Percentiles rank a stretch among this genome's conserved stretches.
phyloP scores from a whole-genome alignment of 495 filamentous ascomycete genomes.

The Penicillium lividum region DNA sequence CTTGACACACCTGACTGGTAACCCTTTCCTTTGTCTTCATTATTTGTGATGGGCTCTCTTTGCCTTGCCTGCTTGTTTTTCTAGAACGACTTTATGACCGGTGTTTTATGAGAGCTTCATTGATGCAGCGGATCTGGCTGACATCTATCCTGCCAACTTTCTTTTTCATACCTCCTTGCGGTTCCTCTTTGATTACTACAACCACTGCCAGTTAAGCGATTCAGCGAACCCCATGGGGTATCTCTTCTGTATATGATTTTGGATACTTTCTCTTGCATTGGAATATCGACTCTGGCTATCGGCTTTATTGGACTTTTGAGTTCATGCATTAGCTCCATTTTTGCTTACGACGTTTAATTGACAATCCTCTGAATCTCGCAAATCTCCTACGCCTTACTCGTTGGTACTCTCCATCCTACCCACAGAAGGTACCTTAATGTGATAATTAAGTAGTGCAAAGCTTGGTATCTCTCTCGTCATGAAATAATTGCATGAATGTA shows the following conservation, averaged over 20 bases:
- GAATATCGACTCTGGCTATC: neutral
- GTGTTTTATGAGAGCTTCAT: conserved; percentile 23
- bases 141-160: conserved; percentile 20
- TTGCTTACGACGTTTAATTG: conserved; percentile 2
- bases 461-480: conserved; percentile 4
- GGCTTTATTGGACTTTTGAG: neutral
- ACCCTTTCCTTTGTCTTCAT: conserved; percentile 28
- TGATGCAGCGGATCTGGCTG: conserved; percentile 22
- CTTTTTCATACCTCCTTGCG: conserved; percentile 1
- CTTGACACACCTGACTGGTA: conserved; percentile 22
- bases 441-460: neutral
- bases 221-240: conserved; percentile 25
- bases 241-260: conserved; percentile 25
- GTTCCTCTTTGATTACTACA: neutral
- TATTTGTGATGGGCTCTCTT: conserved; percentile 2
- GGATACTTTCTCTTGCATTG: conserved; percentile 1
- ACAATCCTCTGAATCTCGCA: neutral
- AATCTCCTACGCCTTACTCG: neutral
- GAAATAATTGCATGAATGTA: conserved; percentile 20
- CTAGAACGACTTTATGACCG: conserved; percentile 32
- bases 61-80: conserved; percentile 11
- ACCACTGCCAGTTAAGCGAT: conserved; percentile 7
- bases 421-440: neutral
- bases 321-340: neutral
- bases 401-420: neutral